A percentile compares a stretch with the other conserved stretches of the same genome.
These are phyloP conservation scores for Fusarium luffae DNA, from an alignment of 2,329 filamentous ascomycete species.

Conservation along the genomic window DNA sequence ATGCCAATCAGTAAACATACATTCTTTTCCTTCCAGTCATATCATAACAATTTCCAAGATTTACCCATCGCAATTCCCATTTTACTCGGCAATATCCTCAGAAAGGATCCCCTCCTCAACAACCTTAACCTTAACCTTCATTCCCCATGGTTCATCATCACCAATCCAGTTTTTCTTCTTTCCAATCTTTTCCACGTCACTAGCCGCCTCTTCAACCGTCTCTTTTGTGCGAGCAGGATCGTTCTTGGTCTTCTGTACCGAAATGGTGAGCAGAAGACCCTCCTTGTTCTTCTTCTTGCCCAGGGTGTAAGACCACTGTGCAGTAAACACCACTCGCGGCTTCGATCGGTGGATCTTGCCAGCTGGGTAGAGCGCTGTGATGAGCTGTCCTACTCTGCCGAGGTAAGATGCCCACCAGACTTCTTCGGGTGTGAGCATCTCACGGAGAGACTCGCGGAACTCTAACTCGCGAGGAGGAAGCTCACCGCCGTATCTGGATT, in stretches of 20 bases:
- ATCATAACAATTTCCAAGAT: not conserved
- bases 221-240: conserved; percentile 55
- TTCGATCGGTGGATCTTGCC: conserved; percentile 58
- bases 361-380: conserved; percentile 70
- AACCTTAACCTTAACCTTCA: conserved; percentile 52
- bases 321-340: conserved; percentile 54
- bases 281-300: conserved; percentile 54
- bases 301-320: conserved; percentile 55
- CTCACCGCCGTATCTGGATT: conserved; percentile 71
- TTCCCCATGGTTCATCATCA: conserved; percentile 51
- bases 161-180: conserved; percentile 68
- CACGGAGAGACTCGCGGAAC: conserved; percentile 64
- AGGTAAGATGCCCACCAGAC: conserved; percentile 75
- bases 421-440: conserved; percentile 63
- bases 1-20: not conserved
- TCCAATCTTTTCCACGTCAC: conserved; percentile 64
- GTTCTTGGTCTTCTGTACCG: conserved; percentile 52
- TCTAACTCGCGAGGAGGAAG: conserved; percentile 67
- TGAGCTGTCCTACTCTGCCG: conserved; percentile 67
- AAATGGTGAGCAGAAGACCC: conserved; percentile 57
- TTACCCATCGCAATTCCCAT: not conserved
- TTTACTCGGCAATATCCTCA: not conserved
- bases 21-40: not conserved
- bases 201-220: conserved; percentile 53
- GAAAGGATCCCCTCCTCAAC: conserved; percentile 49